Evolutionary conservation across 768 basidiomycete genomes (phyloP), one percentile per base, ranked within the genome.

Genomic region (Rhodotorula babjevae): DNA sequence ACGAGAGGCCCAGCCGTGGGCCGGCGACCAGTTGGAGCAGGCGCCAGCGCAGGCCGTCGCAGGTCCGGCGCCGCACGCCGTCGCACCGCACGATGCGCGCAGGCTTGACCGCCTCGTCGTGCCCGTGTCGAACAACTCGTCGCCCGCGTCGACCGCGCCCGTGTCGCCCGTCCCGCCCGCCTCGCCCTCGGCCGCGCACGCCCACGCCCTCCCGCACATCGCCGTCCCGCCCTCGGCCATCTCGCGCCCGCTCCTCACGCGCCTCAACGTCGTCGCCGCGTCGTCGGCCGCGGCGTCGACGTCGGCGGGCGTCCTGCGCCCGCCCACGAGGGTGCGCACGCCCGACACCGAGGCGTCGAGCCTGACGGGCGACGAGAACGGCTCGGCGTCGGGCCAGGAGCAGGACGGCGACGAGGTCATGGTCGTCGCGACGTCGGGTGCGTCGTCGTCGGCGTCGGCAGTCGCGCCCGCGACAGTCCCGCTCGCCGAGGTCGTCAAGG

Each of bases 311-410:
- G 56, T 21, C 3, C 64, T 68, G 10, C 40, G 46, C 2, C 68
- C 72, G 6, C 67, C 72, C 0, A 58, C 60, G 27, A 23, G 74
- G 16, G 74, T 72, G 19, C 59, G 62, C 11, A 75, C 74, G 42
- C 74, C 74, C 52, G 74, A 75, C 40, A 69, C 74, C 50, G 73
- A 68, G 23, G 29, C 56, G 8, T 59, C 69, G 29, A 65, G 57
- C 9, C 46, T 68, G 40, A 68, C 71, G 49, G 78, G 65, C 9
- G 78, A 74, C 69, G 77, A 63, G 61, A 69, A 62, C 61, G 88
- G 21, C 84, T 87, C 0, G 88, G 89, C 68, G 88, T 89, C 0
- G 90, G 91, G 81, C 88, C 61, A 63, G 40, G 74, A 64, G 5
- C 70, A 19, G 15, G 77, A 68, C 14, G 60, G 62, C 25, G 74